Evolutionary conservation across 164 flowering plant species (phyloP), one percentile per base, ranked within the genome.

Genomic region (Kingdonia uniflora): DNA sequence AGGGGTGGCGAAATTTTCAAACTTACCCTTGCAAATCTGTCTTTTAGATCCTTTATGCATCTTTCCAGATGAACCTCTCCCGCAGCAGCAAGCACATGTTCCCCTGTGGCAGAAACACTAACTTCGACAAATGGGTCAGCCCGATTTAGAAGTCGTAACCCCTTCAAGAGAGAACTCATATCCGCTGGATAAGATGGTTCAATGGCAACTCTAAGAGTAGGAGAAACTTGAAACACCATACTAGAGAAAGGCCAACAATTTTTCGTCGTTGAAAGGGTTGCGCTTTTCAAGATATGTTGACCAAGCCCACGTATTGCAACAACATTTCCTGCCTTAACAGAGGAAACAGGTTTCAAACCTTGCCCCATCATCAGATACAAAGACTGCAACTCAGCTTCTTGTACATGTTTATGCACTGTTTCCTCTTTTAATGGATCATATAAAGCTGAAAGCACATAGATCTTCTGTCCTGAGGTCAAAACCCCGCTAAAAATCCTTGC

Each of bases 111-210:
- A 61, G 97, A 90, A 65, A 90, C 89, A 38, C 77, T 69, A 37
- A 90, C 81, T 71, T 90, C 97, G 2, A 90, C 95, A 75, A 90
- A 87, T 7, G 97, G 95, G 61, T 90, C 97, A 14, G 97, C 97
- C 1, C 87, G 74, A 51, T 90, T 90, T 42, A 85, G 68, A 57
- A 82, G 96, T 75, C 76, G 74, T 69, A 87, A 65, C 13, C 89
- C 97, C 64, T 63, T 81, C 77, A 79, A 65, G 4, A 88, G 76
- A 5, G 95, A 80, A 50, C 71, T 79, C 84, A 85, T 81, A 60
- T 89, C 95, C 13, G 76, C 79, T 2, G 95, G 90, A 72, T 82
- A 89, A 38, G 89, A 77, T 5, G 96, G 96, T 69, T 88, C 96
- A 46, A 88, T 74, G 11, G 96, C 91, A 29, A 85, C 95, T 65